Evolutionary conservation across 2,329 filamentous ascomycete species (phyloP).

Genomic region (Hypoxylon sp.): DNA sequence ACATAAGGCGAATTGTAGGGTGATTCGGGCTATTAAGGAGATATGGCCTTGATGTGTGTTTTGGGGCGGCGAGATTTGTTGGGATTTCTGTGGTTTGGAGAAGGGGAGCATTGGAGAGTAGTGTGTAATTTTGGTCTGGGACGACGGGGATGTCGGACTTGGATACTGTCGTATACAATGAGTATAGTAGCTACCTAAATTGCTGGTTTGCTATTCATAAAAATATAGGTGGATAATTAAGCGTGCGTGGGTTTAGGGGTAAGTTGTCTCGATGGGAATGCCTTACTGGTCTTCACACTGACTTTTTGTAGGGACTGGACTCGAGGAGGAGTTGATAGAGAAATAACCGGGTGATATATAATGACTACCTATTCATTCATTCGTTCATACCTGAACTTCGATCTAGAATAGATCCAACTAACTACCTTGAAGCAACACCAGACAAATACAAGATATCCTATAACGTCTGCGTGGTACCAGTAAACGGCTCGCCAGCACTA

Average conservation of each 20-base stretch:
- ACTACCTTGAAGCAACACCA: neutral
- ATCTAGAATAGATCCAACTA: neutral
- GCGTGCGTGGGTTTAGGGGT: neutral
- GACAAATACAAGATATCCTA: neutral
- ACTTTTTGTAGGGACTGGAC: neutral
- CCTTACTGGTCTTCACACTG: neutral
- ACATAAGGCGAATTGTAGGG: conserved; percentile 61
- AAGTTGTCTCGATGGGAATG: neutral
- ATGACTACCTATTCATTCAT: neutral
- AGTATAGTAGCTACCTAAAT: no score
- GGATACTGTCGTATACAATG: no score
- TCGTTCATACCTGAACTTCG: neutral
- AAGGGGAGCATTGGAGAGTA: neutral
- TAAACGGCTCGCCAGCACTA: neutral
- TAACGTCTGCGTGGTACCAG: neutral
- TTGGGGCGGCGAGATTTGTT: no score
- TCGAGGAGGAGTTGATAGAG: neutral
- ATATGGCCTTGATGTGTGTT: conserved; percentile 55
- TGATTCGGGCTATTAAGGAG: conserved; percentile 55
- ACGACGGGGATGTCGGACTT: no score
- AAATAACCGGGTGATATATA: neutral
- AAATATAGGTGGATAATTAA: neutral
- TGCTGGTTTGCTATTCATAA: neutral
- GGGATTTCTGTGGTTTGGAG: no score
- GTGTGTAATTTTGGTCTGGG: no score